Conservation (phyloP, 2,329 filamentous ascomycete species). For the Dactylella cylindrospora region DNA sequence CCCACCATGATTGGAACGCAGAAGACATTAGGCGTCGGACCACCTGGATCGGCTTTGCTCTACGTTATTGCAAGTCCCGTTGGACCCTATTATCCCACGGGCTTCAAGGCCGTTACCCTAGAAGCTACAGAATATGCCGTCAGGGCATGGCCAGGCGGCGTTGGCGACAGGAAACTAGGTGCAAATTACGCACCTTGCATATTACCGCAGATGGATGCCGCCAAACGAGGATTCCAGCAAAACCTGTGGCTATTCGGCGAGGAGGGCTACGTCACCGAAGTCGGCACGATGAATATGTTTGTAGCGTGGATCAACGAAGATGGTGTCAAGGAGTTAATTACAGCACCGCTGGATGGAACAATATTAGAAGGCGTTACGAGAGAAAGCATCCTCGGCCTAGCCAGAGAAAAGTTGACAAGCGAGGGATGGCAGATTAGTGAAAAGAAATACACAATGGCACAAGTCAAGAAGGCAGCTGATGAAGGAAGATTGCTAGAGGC, state of each 20-base stretch:
- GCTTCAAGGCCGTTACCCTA: constrained; percentile 94
- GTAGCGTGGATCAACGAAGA: constrained; percentile 80
- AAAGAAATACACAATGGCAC: constrained; percentile 87
- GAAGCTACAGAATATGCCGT: constrained; percentile 97
- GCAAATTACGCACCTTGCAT: constrained; percentile 99
- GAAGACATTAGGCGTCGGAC: constrained; percentile 84
- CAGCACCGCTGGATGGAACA: constrained; percentile 93
- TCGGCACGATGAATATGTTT: constrained; percentile 99
- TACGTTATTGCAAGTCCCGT: constrained; percentile 96
- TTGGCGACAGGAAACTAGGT: constrained; percentile 96
- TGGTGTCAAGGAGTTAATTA: constrained; percentile 87
- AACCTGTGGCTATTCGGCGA: constrained; percentile 97
- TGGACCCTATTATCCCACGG: constrained; percentile 95
- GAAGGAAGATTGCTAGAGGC: constrained; percentile 89
- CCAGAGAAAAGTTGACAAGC: constrained; percentile 75
- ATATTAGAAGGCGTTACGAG: constrained; percentile 94
- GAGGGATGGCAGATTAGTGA: constrained; percentile 87
- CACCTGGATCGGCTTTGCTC: constrained; percentile 87
- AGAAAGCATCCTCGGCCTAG: constrained; percentile 84
- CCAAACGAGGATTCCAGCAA: constrained; percentile 90
- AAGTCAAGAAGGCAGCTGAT: constrained; percentile 75
- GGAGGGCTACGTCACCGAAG: constrained; percentile 94
- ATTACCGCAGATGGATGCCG: constrained; percentile 89
- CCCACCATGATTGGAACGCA: constrained; percentile 98
- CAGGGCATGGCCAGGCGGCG: constrained; percentile 94